phyloP scores from a whole-genome alignment of 345 rosid species.

The Cochlearia excelsa region DNA sequence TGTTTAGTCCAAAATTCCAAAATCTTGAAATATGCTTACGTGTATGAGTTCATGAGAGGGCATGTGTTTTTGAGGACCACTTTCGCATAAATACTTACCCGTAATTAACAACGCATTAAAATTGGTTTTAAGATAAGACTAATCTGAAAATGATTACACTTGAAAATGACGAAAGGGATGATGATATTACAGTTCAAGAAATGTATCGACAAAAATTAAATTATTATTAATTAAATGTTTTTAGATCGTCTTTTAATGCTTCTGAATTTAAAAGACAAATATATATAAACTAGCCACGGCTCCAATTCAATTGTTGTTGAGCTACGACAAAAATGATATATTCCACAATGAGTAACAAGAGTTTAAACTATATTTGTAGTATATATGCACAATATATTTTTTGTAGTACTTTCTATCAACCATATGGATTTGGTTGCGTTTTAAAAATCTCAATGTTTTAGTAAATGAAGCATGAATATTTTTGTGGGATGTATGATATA shows the following conservation, averaged over 20 bases:
- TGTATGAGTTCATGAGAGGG: slow-evolving; percentile 22
- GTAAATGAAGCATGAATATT: no score
- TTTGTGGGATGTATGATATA: background rate
- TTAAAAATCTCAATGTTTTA: no score
- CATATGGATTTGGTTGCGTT: no score
- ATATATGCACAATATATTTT: no score
- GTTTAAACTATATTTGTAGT: no score
- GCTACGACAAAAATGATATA: no score
- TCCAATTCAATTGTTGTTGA: no score
- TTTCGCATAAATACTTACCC: slow-evolving; percentile 22
- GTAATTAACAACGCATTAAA: slow-evolving; percentile 13
- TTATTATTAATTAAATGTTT: slow-evolving; percentile 5
- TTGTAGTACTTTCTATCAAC: no score
- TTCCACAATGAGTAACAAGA: no score
- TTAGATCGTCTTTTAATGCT: slow-evolving; percentile 13
- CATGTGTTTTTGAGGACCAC: slow-evolving; percentile 40
- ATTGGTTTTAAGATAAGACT: slow-evolving; percentile 31
- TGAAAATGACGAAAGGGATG: slow-evolving; percentile 31
- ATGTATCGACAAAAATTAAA: slow-evolving; percentile 6
- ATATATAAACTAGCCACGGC: no score
- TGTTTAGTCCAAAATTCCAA: slow-evolving; percentile 9
- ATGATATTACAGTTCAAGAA: slow-evolving; percentile 21
- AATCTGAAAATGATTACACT: slow-evolving; percentile 30
- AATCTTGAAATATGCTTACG: slow-evolving; percentile 26
- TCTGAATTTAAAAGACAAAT: background rate